A percentile compares a stretch with the other conserved stretches of the same genome.
These are phyloP conservation scores for Talaromyces ruber DNA, from an alignment of 495 filamentous ascomycete genomes.

Conservation along the genomic window DNA sequence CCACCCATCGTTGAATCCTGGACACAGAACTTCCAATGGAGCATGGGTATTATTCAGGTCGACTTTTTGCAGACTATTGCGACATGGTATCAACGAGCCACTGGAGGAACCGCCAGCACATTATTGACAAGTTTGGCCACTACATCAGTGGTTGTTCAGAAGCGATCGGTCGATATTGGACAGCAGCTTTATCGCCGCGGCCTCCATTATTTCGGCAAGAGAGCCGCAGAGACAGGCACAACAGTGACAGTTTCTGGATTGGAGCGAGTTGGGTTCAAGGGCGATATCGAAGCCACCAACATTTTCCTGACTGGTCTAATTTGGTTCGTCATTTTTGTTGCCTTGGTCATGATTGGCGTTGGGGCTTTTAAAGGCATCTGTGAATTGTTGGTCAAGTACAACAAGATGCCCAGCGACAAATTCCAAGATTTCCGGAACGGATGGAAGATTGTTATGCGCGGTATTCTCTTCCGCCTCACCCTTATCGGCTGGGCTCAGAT, in stretches of 20 bases:
- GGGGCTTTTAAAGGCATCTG: constrained; percentile 69
- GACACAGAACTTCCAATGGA: constrained; percentile 99
- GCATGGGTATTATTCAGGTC: constrained; percentile 90
- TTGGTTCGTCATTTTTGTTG: constrained; percentile 82
- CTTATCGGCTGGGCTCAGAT: constrained; percentile 95
- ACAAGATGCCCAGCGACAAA: constrained; percentile 77
- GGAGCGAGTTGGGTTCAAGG: constrained; percentile 79
- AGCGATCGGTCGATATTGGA: constrained; percentile 47
- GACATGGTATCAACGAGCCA: constrained; percentile 94
- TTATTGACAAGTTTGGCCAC: constrained; percentile 64
- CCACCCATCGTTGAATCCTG: constrained; percentile 87
- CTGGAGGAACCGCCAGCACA: constrained; percentile 78
- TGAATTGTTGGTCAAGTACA: constrained; percentile 62
- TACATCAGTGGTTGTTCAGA: constrained; percentile 79
- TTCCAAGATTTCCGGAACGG: constrained; percentile 92
- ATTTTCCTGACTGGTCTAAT: constrained; percentile 86
- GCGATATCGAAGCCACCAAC: constrained; percentile 82
- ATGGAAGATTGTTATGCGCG: constrained; percentile 80
- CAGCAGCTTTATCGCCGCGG: constrained; percentile 37
- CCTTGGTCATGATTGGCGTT: constrained; percentile 63
- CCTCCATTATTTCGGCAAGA: constrained; percentile 37
- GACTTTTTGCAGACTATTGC: constrained; percentile 80
- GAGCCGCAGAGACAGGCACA: constrained; percentile 24
- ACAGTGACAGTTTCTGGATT: constrained; percentile 73
- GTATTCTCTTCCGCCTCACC: constrained; percentile 83